phyloP scores from a whole-genome alignment of 2,329 filamentous ascomycete genomes.

The Fusarium sp. region DNA sequence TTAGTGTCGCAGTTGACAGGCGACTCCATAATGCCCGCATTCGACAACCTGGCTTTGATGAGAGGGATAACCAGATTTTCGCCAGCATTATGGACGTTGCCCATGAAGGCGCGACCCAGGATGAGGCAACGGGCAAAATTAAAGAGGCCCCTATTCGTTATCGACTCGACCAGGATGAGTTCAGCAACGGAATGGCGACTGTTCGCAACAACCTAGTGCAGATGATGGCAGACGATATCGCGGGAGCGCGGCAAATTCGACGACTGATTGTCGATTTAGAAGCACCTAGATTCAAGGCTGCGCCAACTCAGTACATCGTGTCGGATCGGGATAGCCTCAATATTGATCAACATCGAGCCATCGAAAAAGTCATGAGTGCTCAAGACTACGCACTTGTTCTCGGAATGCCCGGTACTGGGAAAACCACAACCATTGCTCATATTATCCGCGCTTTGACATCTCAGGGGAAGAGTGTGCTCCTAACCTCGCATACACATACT shows the following conservation, averaged over 20 bases:
- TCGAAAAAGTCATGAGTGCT: slow-evolving; percentile 95
- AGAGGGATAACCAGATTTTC: slow-evolving; percentile 84
- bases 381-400: slow-evolving; percentile 96
- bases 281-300: slow-evolving; percentile 77
- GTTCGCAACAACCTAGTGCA: slow-evolving; percentile 94
- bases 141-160: slow-evolving; percentile 73
- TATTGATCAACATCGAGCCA: slow-evolving; percentile 84
- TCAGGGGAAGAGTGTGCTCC: slow-evolving; percentile 89
- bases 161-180: slow-evolving; percentile 96
- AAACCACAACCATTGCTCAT: slow-evolving; percentile 97
- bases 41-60: slow-evolving; percentile 80
- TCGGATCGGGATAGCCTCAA: slow-evolving; percentile 78
- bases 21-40: slow-evolving; percentile 87
- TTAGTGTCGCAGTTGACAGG: slow-evolving; percentile 91
- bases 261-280: slow-evolving; percentile 83
- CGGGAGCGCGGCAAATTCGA: slow-evolving; percentile 78
- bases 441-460: slow-evolving; percentile 91
- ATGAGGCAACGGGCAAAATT: slow-evolving; percentile 64
- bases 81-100: slow-evolving; percentile 90
- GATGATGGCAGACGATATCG: slow-evolving; percentile 84
- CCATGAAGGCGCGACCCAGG: slow-evolving; percentile 62
- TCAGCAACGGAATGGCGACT: slow-evolving; percentile 96
- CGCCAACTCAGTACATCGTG: slow-evolving; percentile 72
- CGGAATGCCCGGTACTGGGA: slow-evolving; percentile 98
- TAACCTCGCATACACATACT: slow-evolving; percentile 97